Percentiles rank a stretch among this genome's conserved stretches.
These are phyloP conservation scores for Aethionema arabicum DNA, from an alignment of 345 rosid genomes.

Conservation along the genomic window DNA sequence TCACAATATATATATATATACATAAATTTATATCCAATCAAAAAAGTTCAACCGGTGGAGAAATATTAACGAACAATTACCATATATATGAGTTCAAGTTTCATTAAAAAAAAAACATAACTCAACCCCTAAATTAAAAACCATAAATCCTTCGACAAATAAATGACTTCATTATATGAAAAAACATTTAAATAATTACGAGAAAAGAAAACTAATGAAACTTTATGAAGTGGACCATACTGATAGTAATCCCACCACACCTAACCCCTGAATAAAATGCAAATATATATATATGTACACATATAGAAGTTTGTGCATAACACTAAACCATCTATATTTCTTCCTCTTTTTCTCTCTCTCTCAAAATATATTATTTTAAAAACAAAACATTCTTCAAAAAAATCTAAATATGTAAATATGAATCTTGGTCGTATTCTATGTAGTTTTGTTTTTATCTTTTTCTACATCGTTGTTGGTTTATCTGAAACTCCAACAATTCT, in stretches of 20 bases:
- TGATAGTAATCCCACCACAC: constrained; percentile 27
- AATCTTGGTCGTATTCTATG: constrained; percentile 24
- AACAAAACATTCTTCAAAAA: constrained; percentile 21
- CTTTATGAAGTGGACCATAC: constrained; percentile 41
- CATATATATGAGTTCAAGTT: no score
- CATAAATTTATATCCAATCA: no score
- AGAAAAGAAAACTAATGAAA: background rate
- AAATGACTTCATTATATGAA: no score
- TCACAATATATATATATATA: no score
- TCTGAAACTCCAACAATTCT: constrained; percentile 31
- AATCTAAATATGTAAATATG: constrained; percentile 17
- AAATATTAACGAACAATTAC: no score
- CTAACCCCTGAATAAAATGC: constrained; percentile 39
- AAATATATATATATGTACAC: constrained; percentile 28
- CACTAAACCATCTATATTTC: constrained; percentile 8
- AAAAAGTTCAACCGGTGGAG: no score
- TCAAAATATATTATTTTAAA: no score
- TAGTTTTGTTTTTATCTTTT: constrained; percentile 19
- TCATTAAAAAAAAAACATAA: no score
- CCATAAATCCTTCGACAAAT: no score
- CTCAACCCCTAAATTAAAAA: no score
- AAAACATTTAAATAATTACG: no score
- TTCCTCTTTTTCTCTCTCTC: constrained; percentile 24
- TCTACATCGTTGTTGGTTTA: constrained; percentile 17
- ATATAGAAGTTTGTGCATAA: constrained; percentile 37